Conservation (phyloP, 805 yeast species). For the Kodamaea neixiangensis region DNA sequence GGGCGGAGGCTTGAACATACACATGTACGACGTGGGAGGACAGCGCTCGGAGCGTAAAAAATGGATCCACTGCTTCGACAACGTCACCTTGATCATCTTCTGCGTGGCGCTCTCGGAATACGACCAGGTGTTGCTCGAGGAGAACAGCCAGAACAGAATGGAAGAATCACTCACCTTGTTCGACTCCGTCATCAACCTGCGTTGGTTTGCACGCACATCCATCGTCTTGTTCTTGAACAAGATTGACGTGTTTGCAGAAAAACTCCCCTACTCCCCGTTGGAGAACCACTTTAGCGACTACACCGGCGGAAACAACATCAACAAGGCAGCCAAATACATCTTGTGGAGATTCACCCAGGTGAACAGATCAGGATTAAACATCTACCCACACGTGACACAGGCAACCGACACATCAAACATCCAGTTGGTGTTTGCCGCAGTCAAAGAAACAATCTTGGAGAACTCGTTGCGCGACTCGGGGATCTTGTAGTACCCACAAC, state of each 20-base stretch:
- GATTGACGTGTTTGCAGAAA: constrained; percentile 86
- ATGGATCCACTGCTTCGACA: constrained; percentile 97
- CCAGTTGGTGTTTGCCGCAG: constrained; percentile 81
- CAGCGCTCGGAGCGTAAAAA: constrained; percentile 94
- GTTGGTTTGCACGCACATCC: constrained; percentile 90
- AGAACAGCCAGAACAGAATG: constrained; percentile 27
- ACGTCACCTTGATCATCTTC: constrained; percentile 84
- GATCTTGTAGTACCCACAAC: constrained; percentile 41
- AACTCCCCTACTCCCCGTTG: constrained; percentile 76
- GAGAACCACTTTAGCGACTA: constrained; percentile 87
- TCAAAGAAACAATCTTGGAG: constrained; percentile 76
- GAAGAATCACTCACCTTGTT: constrained; percentile 69
- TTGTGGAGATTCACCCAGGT: constrained; percentile 87
- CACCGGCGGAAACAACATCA: constrained; percentile 85
- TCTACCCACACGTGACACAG: constrained; percentile 90
- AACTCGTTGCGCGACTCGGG: constrained; percentile 78
- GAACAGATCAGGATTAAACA: constrained; percentile 76
- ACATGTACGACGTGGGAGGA: constrained; percentile 84
- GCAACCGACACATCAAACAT: constrained; percentile 93
- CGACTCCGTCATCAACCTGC: constrained; percentile 86
- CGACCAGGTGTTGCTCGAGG: constrained; percentile 76
- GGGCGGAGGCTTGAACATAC: constrained; percentile 51
- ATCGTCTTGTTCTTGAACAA: constrained; percentile 85
- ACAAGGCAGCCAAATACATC: constrained; percentile 88
- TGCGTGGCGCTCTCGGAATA: constrained; percentile 91